phyloP scores from a whole-genome alignment of 192 early-diverging fungal genomes.

The Backusella tuberculispora region DNA sequence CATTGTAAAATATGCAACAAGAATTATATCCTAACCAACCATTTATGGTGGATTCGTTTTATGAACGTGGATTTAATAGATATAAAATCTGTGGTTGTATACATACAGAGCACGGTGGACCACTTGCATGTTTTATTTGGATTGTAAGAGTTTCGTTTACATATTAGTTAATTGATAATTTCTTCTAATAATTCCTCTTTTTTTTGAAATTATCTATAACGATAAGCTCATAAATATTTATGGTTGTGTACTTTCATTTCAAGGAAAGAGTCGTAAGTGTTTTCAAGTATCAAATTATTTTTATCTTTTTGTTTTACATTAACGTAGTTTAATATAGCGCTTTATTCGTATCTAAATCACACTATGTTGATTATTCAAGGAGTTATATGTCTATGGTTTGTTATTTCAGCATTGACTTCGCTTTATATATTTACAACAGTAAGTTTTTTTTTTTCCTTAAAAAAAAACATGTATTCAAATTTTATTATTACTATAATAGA shows the following conservation, averaged over 20 bases:
- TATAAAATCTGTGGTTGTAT: neutral
- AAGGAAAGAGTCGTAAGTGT: slow-evolving; percentile 2
- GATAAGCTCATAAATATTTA: neutral
- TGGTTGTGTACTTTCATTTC: slow-evolving; percentile 9
- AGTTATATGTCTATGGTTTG: slow-evolving; percentile 32
- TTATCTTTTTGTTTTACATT: neutral
- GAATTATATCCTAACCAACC: neutral
- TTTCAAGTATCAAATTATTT: neutral
- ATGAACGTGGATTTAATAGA: neutral
- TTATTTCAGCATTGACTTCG: slow-evolving; percentile 21
- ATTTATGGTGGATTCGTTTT: neutral
- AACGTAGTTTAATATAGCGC: slow-evolving; percentile 21
- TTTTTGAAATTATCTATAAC: neutral
- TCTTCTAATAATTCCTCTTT: too few relatives aligned
- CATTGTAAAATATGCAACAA: neutral
- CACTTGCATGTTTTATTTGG: slow-evolving; percentile 7
- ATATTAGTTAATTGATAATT: neutral
- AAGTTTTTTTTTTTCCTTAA: neutral
- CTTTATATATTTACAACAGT: slow-evolving; percentile 34
- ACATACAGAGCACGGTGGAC: neutral
- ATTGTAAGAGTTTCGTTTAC: neutral
- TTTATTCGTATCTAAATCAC: slow-evolving; percentile 39
- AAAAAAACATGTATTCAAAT: neutral
- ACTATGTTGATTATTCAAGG: slow-evolving; percentile 32
- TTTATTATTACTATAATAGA: slow-evolving; percentile 20